Conservation (phyloP, 1,284 basidiomycete genomes). For the Chalciporus sp. region DNA sequence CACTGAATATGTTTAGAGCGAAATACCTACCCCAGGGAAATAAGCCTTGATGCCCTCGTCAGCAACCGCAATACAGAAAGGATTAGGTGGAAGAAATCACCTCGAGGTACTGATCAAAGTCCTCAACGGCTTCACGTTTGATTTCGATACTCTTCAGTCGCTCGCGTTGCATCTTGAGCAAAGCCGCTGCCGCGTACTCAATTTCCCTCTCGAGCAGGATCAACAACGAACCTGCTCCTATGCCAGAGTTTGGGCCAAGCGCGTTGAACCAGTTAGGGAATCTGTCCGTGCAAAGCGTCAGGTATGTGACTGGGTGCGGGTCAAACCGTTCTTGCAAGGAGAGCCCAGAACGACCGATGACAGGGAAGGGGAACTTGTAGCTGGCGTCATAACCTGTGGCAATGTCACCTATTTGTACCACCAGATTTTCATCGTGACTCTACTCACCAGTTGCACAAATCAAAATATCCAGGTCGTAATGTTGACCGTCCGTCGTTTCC, state of each 20-base stretch:
- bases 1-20: background rate
- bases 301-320: slow-evolving; percentile 57
- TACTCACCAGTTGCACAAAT: slow-evolving; percentile 55
- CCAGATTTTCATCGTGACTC: background rate
- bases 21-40: slow-evolving; percentile 44
- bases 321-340: slow-evolving; percentile 51
- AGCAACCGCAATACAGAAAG: background rate
- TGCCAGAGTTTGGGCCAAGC: slow-evolving; percentile 57
- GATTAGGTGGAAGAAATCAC: slow-evolving; percentile 23
- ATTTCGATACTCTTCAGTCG: slow-evolving; percentile 59
- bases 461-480: slow-evolving; percentile 58
- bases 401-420: background rate
- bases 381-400: slow-evolving; percentile 53
- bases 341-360: slow-evolving; percentile 52
- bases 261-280: slow-evolving; percentile 65
- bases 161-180: slow-evolving; percentile 63
- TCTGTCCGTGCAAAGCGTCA: slow-evolving; percentile 55
- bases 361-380: slow-evolving; percentile 50
- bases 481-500: slow-evolving; percentile 53
- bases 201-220: slow-evolving; percentile 57
- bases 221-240: slow-evolving; percentile 36
- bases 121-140: slow-evolving; percentile 58
- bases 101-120: slow-evolving; percentile 60
- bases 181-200: slow-evolving; percentile 53
- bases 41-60: slow-evolving; percentile 38